These are phyloP conservation scores for Podospora bellae-mahoneyi DNA, from an alignment of 495 filamentous ascomycete genomes.

Conservation along the genomic window DNA sequence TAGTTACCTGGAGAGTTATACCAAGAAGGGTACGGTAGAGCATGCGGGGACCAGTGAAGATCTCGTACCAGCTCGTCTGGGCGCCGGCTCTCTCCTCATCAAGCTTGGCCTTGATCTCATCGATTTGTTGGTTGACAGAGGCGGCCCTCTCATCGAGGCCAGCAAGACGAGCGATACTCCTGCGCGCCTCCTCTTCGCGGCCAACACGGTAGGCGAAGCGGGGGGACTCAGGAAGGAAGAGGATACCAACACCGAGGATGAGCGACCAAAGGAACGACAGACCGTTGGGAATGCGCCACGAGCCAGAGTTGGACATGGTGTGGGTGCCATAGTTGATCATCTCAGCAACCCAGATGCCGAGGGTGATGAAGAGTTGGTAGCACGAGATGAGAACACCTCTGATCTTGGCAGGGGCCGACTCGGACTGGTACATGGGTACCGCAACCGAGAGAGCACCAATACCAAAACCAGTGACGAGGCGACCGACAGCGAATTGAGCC, in stretches of 20 bases:
- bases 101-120: constrained; percentile 68
- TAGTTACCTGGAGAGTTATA: constrained; percentile 55
- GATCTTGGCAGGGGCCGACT: constrained; percentile 63
- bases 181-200: constrained; percentile 60
- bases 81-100: constrained; percentile 58
- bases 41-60: constrained; percentile 71
- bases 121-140: constrained; percentile 65
- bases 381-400: constrained; percentile 65
- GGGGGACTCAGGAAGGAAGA: constrained; percentile 71
- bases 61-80: constrained; percentile 59
- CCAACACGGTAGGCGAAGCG: constrained; percentile 65
- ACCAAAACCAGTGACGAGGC: constrained; percentile 62
- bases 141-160: constrained; percentile 63
- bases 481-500: constrained; percentile 54
- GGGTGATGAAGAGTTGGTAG: constrained; percentile 85
- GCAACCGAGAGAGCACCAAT: constrained; percentile 68
- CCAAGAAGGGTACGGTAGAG: constrained; percentile 67
- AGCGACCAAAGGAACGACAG: constrained; percentile 73
- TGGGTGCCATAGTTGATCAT: constrained; percentile 78
- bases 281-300: constrained; percentile 80
- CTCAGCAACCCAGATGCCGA: constrained; percentile 79
- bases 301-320: constrained; percentile 47
- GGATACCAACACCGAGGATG: constrained; percentile 65
- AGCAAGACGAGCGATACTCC: constrained; percentile 67
- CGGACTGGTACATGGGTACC: constrained; percentile 71